Percentiles rank a stretch among this genome's conserved stretches.
phyloP scores from a whole-genome alignment of 257 asterid genomes.

The Nicotiana benthamiana region DNA sequence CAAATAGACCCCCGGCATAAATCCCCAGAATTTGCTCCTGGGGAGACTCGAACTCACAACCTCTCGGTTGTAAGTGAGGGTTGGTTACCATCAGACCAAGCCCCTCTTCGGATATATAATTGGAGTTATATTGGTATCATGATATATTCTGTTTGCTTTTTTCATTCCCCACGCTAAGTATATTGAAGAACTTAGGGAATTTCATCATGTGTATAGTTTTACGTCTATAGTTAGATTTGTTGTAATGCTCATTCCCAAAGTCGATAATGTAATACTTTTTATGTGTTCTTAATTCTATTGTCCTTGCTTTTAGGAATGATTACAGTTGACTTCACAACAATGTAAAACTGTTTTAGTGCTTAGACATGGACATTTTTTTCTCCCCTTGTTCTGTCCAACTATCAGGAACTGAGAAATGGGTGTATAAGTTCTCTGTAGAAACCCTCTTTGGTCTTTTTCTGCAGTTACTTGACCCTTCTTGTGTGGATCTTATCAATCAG shows the following conservation, averaged over 20 bases:
- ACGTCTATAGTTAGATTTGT: neutral
- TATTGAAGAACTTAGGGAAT: neutral
- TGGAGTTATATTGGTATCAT: neutral
- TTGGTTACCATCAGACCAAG: no score
- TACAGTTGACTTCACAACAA: neutral
- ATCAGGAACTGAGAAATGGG: neutral
- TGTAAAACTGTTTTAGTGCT: neutral
- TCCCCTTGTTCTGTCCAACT: constrained; percentile 1
- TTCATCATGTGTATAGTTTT: neutral
- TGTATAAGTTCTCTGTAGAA: neutral
- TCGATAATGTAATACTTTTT: neutral
- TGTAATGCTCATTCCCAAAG: neutral
- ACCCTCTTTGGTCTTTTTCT: neutral
- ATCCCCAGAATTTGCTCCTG: no score
- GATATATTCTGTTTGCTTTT: neutral
- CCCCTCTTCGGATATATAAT: neutral
- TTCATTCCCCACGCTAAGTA: neutral
- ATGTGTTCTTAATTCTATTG: neutral
- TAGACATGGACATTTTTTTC: neutral
- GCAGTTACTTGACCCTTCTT: neutral
- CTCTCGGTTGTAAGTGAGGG: no score
- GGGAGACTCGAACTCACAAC: no score
- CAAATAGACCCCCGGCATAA: no score
- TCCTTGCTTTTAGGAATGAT: neutral
- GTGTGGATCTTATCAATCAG: neutral